Evolutionary conservation across 345 rosid genomes (phyloP), one percentile per base, ranked within the genome.

Genomic region (Isatis tinctoria): DNA sequence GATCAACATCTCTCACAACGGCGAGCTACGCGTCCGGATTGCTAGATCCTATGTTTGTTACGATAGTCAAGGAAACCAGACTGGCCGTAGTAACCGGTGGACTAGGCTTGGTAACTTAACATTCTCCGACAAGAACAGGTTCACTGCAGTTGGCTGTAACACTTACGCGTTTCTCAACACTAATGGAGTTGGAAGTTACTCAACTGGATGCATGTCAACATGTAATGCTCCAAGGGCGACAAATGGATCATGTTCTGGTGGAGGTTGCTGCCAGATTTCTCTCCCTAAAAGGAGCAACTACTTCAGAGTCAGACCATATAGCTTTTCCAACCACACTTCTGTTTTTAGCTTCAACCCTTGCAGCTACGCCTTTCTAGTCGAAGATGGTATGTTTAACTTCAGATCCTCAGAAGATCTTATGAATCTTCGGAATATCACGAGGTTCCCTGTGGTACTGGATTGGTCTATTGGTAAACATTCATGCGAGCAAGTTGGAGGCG

Each of bases 101-200:
- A 12, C 33, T 6, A 26, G 33, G 10, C 58, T 52, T 0, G 58
- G 33, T 12, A 52, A 52, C 30, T 12, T 52, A 52, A 52, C 58
- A 24, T 52, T 52, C 58, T 52, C 58, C 17, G 58, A 52, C 33
- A 52, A 26, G 58, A 52, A 52, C 33, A 52, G 33, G 5, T 52
- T 52, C 13, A 52, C 33, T 12, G 58, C 58, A n/a, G 39, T 84
- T 3, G 87, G 86, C 6, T 82, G 85, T 35, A 66, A 82, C 66
- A 72, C 85, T 17, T 33, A 6, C 1, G 79, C 0, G 69, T 73
- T 10, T 30, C 3, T 43, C 12, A 49, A 1, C 33, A 70, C 11
- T 2, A 16, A 43, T 4, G 59, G 10, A 18, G 13, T 54, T 13
- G n/a, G 11, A 16, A 49, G 6, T 44, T 43, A 22, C 67, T 37